Base-by-base conservation (phyloP, 2,329 filamentous ascomycete genomes). In the Pseudovirgaria hyperparasitica region DNA sequence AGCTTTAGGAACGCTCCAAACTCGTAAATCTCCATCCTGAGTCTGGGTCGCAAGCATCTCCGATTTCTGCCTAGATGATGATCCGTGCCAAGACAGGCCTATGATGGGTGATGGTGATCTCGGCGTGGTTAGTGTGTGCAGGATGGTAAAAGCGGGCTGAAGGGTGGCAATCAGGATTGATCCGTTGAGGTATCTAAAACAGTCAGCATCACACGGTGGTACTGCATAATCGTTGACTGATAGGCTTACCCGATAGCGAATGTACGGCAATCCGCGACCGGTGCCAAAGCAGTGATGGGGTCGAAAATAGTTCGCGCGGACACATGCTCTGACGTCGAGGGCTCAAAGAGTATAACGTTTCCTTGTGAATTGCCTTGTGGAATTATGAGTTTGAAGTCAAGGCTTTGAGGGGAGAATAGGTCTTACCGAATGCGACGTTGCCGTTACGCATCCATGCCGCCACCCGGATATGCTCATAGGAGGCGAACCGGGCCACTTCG, bases 41-140 rank as follows among this genome's bases (percentile, higher is more conserved):
- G 84, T 90, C 55, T 96, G 87, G 6, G 85, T 82, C 2, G 87
- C 87, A 43, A 98, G 63, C 90, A 98, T 98, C 46, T 96, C 87
- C 1, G 90, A 93, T 57, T 92, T 94, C 54, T 94, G 86, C 39
- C 86, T 82, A 1, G 86, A 80, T 0, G 90, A 94, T 1, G 90
- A 94, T 19, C 87, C 86, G 63, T 98, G 90, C 90, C 90, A 98
- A 32, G 84, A 73, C 12, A 98, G 60, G 6, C 76, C 82, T 4
- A 86, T 75, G 26, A 98, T 85, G 3, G 84, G 80, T 1, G 87
- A 94, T 2, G 90, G 87, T 2, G 73, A 72, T 42, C 82, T 69
- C 0, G 79, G 80, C 0, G 84, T 92, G 25, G 78, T 86, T 37
- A 98, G 63, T 26, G 87, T 94, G 55, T 98, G 86, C 26, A 96